Base-by-base conservation (phyloP, 1,284 basidiomycete species). In the Rhodotorula sp. region DNA sequence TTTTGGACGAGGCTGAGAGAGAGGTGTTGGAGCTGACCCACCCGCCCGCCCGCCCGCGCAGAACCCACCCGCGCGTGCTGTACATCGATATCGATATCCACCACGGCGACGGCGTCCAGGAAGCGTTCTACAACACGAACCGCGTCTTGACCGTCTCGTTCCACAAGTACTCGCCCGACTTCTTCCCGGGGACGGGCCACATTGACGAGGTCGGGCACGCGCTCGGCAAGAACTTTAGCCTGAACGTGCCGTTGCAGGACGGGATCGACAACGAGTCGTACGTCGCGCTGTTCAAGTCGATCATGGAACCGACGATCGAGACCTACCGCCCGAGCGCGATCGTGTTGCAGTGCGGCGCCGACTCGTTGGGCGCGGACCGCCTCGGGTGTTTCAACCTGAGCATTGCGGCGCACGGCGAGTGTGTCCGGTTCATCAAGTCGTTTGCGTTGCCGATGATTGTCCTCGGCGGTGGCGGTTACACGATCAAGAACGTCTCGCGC, bases 341-440 rank as follows among this genome's bases (percentile, higher is more conserved):
- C 74, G 95, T 99, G 14, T 84, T 99, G 10, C 95, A 99, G 81
- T 99, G 96, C 79, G 96, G 95, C 12, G 96, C 96, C 3, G 95
- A 99, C 79, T 96, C 93, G 15, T 84, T 99, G 6, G 95, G 95
- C 1, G 91, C 92, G 74, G 96, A 99, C 80, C 84, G 95, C 57
- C 84, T 99, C 0, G 95, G 95, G 30, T 94, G 94, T 2, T 99
- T 99, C 86, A 99, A 99, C 79, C 85, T 99, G 18, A 95, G 91
- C n/a, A 98, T 98, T 74, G 91, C 92, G n/a, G 95, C 94, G 0
- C 95, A 99, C 78, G 95, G 95, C 48, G 95, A 98, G 82, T 98
- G 95, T 80, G 95, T 99, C 20, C 89, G 95, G 77, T 97, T 95
- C 80, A 93, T 98, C 69, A 89, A 95, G 77, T 89, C 89, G 67